Conservation (phyloP, 129 eudicot species). For the Saussurea involucrata region DNA sequence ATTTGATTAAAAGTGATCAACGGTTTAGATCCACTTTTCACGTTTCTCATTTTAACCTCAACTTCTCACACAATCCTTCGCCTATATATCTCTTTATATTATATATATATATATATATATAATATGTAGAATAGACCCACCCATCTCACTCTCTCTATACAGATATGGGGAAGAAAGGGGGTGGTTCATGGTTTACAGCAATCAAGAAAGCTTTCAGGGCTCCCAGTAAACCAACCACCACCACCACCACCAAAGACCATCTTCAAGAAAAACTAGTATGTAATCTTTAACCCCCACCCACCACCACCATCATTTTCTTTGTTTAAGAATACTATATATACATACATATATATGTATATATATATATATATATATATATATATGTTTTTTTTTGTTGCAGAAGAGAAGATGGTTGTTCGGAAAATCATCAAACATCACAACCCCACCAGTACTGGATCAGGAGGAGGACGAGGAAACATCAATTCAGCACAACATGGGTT, state of each 20-base stretch:
- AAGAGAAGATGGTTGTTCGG: slow-evolving; percentile 64
- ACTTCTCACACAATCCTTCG: too few species aligned
- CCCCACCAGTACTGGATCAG: slow-evolving; percentile 4
- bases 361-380: too few species aligned
- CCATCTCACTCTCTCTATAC: background rate
- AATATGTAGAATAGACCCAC: too few species aligned
- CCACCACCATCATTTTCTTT: too few species aligned
- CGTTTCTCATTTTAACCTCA: too few species aligned
- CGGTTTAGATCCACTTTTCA: too few species aligned
- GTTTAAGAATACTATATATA: too few species aligned
- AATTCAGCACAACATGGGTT: slow-evolving; percentile 15
- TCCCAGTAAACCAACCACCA: slow-evolving; percentile 30
- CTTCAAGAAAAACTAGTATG: slow-evolving; percentile 41
- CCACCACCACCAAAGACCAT: slow-evolving; percentile 21
- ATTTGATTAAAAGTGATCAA: too few species aligned
- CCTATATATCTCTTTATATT: too few species aligned
- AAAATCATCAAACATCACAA: slow-evolving; percentile 26
- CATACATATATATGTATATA: too few species aligned
- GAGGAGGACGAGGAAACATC: background rate
- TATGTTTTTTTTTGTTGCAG: slow-evolving; percentile 12
- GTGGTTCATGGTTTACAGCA: slow-evolving; percentile 56
- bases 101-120: too few species aligned
- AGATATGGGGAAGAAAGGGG: slow-evolving; percentile 53
- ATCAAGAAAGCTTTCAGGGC: slow-evolving; percentile 68
- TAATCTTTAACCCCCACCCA: background rate